Percentiles rank a stretch among this genome's conserved stretches.
Evolutionary conservation across 495 filamentous ascomycete genomes (phyloP).

Genomic region (Polyplosphaeria fusca): DNA sequence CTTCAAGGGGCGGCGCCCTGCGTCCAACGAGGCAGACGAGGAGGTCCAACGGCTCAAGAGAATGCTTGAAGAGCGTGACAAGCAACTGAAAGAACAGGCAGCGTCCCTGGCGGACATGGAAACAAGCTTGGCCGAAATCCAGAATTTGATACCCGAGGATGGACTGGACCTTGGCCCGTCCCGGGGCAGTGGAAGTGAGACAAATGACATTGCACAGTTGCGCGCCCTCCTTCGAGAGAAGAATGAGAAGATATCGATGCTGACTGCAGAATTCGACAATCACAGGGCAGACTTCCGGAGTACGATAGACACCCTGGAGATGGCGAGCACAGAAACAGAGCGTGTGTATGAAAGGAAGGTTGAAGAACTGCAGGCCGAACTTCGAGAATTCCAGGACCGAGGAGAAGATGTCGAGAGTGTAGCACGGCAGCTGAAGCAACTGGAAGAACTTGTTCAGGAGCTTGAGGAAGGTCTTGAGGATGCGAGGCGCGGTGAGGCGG

Average conservation of each 20-base stretch:
- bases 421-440: slow-evolving; percentile 82
- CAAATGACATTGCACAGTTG: slow-evolving; percentile 72
- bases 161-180: slow-evolving; percentile 14
- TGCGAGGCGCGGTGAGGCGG: slow-evolving; percentile 91
- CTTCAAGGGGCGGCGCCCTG: slow-evolving; percentile 49
- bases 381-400: slow-evolving; percentile 74
- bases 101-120: slow-evolving; percentile 81
- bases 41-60: slow-evolving; percentile 63
- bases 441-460: slow-evolving; percentile 94
- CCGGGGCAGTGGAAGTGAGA: slow-evolving; percentile 57
- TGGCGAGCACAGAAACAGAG: slow-evolving; percentile 94
- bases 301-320: slow-evolving; percentile 93
- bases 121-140: slow-evolving; percentile 68
- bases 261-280: slow-evolving; percentile 91
- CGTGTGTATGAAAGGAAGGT: slow-evolving; percentile 94
- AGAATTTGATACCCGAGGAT: slow-evolving; percentile 54
- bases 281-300: slow-evolving; percentile 95
- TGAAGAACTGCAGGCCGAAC: slow-evolving; percentile 82
- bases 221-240: slow-evolving; percentile 84
- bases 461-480: slow-evolving; percentile 96
- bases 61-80: slow-evolving; percentile 79
- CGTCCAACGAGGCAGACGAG: slow-evolving; percentile 55
- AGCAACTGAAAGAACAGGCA: slow-evolving; percentile 82
- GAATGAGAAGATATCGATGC: slow-evolving; percentile 89
- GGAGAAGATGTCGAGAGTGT: slow-evolving; percentile 89